Evolutionary conservation across 2,329 filamentous ascomycete genomes (phyloP), one percentile per base, ranked within the genome.

Genomic region (Scopulariopsis brevicaulis): DNA sequence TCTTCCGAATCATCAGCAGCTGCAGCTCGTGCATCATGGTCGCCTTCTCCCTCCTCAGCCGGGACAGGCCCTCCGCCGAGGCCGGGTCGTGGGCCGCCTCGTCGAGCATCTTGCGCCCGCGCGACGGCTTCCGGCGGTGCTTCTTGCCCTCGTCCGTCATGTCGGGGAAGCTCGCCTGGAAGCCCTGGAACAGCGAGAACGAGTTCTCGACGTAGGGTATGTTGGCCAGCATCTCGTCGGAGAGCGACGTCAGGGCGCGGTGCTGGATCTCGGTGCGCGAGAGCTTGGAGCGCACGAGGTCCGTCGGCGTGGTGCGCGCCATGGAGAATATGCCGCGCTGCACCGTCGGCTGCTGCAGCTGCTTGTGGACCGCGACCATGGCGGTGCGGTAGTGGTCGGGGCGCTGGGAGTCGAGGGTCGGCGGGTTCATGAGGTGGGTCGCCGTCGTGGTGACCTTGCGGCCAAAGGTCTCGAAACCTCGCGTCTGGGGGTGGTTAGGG

Each of bases 161-260:
- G 62, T 85, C 82, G 2, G 92, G 92, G 61, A 96, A 79, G 62
- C 85, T 92, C 54, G 93, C 94, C 73, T 96, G 86, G 71, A 99
- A 99, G 63, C 94, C 94, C 71, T 99, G 90, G 71, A 99, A 97
- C 52, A 99, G 79, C 48, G 92, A 96, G 74, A 96, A 99, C 18
- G 85, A 78, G 71, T 89, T 95, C 24, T 86, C 85, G 37, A 52
- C 59, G 60, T 96, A 90, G 64, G 94, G 94, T 55, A 96, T 93
- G 69, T 96, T 92, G 63, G 78, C 77, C 53, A 99, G 82, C 64
- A 99, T 81, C 61, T 96, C 92, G 72, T 99, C 93, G 55, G 94
- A 85, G 40, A 99, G 78, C 68, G 89, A 92, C 52, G 90, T 86
- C 58, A 97, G 75, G 54, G 94, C 94, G 63, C 94, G 89, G 65